Base-by-base conservation (phyloP, 2,329 filamentous ascomycete species). In the Ascochyta rabiei region DNA sequence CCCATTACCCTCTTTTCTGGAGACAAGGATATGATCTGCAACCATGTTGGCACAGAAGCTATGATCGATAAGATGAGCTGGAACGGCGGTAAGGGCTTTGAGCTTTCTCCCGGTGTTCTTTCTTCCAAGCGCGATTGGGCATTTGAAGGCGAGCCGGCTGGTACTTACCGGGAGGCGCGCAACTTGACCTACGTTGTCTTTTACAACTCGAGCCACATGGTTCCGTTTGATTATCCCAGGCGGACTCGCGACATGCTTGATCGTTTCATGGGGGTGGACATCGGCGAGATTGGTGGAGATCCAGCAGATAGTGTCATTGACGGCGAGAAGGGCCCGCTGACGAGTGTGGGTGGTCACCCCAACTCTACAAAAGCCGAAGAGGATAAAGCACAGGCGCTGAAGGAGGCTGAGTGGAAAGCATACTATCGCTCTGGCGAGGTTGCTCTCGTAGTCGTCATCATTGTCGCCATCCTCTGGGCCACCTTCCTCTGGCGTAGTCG, bases 171-270 rank as follows among this genome's bases (percentile, higher is more conserved):
- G 76, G 86, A 92, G 73, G 93, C 95, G 1, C 87, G 96, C 62
- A 99, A 99, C 76, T 79, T 99, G 57, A 97, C 95, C 0, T 99
- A 99, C 71, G 88, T 99, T 28, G 82, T 96, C 35, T 96, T 98
- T 77, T 91, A 96, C 80, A 96, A 99, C 75, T 87, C 91, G 15
- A 96, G 90, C 44, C 95, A 99, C 76, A 99, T 99, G 95, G 95
- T 99, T 1, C 96, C 95, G 0, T 98, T 95, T 70, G 93, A 99
- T 75, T 90, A 89, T 66, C 88, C 93, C 1, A 87, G 91, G 42
- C 88, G 92, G 57, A 89, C 88, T 18, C 86, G 93, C 58, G 95
- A 98, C 74, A 99, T 99, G 95, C 86, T 99, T 15, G 93, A 99
- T 76, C 89, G 95, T 35, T 96, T 99, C 78, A 91, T 98, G 84